Evolutionary conservation across 805 yeast species (phyloP), one percentile per base, ranked within the genome.

Genomic region (Metschnikowia rubicola): DNA sequence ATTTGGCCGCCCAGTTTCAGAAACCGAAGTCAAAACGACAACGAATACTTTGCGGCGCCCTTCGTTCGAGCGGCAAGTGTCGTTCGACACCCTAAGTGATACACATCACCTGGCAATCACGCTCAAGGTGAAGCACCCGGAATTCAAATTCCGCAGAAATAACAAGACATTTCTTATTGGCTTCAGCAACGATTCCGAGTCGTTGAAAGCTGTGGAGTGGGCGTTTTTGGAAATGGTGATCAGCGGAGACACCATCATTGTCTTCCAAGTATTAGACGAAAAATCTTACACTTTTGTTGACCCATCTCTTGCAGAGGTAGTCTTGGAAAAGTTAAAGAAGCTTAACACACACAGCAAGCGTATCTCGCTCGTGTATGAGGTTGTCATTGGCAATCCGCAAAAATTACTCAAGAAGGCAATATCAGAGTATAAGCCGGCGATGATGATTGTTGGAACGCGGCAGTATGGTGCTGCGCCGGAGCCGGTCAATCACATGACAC

Each of bases 381-480:
- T 65, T 12, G 75, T 64, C 28, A 61, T 71, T 19, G 77, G 77
- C 1, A 70, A 66, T 41, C 74, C 75, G 4, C 71, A 67, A 50
- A 67, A 68, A 48, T 46, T 65, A 17, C 57, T 73, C 50, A 64
- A 67, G 48, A 56, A 54, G 30, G 76, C 77, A 8, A 69, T 73
- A 19, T 65, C 63, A 26, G 76, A 71, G 52, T 73, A 68, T 52
- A 58, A 61, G 41, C 77, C 77, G 3, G 67, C 67, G n/a, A 70
- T 72, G 74, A 70, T 73, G 76, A 57, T 67, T 30, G 68, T 73
- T 21, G 77, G 77, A 2, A 67, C 74, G 9, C 72, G 68, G 47
- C 68, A 67, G 41, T 60, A 60, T 19, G 67, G 55, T 13, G 48
- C 35, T 35, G 50, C 48, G 8, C 41, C 53, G 4, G 11, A 41